These are phyloP conservation scores for Mimosa pudica DNA, from an alignment of 306 rosid species.

Conservation along the genomic window DNA sequence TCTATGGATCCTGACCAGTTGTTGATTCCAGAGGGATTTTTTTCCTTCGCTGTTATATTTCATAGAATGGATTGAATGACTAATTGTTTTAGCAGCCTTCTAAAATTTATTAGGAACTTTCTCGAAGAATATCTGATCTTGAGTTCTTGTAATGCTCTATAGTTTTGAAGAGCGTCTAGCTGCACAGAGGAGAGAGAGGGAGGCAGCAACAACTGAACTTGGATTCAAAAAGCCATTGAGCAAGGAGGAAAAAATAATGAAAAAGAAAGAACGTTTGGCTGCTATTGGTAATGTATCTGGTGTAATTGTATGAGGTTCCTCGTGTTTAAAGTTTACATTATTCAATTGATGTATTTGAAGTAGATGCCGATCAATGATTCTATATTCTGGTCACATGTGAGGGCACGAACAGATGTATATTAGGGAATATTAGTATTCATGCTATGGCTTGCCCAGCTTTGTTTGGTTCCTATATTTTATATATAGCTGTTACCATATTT, in stretches of 20 bases:
- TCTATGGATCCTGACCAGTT: no score
- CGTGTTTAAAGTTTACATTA: slow-evolving; percentile 24
- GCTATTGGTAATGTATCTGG: slow-evolving; percentile 82
- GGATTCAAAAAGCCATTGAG: slow-evolving; percentile 88
- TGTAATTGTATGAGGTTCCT: slow-evolving; percentile 15
- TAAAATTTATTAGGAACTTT: slow-evolving; percentile 13
- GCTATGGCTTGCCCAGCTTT: not conserved
- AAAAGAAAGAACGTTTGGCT: slow-evolving; percentile 94
- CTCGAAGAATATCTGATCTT: slow-evolving; percentile 13
- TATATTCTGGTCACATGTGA: slow-evolving; percentile 17
- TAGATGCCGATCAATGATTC: slow-evolving; percentile 31
- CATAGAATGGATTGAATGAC: slow-evolving; percentile 21
- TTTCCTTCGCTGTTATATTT: slow-evolving; percentile 18
- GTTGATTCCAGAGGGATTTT: slow-evolving; percentile 25
- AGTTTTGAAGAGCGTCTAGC: slow-evolving; percentile 97
- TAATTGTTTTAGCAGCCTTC: slow-evolving; percentile 20
- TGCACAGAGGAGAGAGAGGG: slow-evolving; percentile 93
- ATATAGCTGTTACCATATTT: not conserved
- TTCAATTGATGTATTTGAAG: slow-evolving; percentile 20
- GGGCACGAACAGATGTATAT: slow-evolving; percentile 2
- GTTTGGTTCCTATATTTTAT: not conserved
- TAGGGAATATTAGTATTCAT: not conserved
- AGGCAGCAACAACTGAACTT: slow-evolving; percentile 65
- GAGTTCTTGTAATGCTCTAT: slow-evolving; percentile 36
- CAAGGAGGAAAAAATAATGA: slow-evolving; percentile 83